phyloP scores from a whole-genome alignment of 1,284 basidiomycete species.

The Porogramme epimiltina region DNA sequence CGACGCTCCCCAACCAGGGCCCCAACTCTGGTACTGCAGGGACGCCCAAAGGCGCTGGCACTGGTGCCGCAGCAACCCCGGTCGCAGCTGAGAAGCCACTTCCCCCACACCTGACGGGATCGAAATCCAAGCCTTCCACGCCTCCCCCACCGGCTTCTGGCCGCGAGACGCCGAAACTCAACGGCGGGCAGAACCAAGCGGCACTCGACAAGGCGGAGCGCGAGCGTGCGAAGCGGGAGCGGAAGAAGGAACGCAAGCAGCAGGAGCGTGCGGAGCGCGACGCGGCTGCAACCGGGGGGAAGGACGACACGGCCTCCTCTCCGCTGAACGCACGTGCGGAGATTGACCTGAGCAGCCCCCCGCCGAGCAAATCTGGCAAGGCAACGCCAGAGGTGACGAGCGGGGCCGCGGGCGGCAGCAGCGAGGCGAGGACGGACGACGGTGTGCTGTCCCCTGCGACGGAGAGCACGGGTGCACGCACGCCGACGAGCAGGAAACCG shows the following conservation, averaged over 20 bases:
- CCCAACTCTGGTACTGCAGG: conserved; percentile 27
- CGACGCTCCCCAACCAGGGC: conserved; percentile 35
- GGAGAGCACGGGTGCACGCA: conserved; percentile 62
- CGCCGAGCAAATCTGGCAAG: conserved; percentile 41
- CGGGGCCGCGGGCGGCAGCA: conserved; percentile 8
- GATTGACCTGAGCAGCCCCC: conserved; percentile 23
- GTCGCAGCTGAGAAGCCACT: conserved; percentile 26
- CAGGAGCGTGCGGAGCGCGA: conserved; percentile 46
- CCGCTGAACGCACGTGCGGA: conserved; percentile 20
- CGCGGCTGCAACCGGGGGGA: conserved; percentile 31
- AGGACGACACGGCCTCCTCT: conserved; percentile 32
- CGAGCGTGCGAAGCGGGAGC: conserved; percentile 56
- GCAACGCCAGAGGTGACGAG: conserved; percentile 39
- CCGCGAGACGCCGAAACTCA: conserved; percentile 41
- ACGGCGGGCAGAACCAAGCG: conserved; percentile 27
- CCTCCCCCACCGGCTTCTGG: conserved; percentile 34
- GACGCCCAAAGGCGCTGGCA: conserved; percentile 29
- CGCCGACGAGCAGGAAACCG: conserved; percentile 62
- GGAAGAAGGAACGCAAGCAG: conserved; percentile 60
- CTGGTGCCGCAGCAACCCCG: conserved; percentile 25
- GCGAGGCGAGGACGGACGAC: conserved; percentile 41
- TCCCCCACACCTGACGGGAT: conserved; percentile 27
- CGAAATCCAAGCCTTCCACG: conserved; percentile 34
- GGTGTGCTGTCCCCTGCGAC: conserved; percentile 51
- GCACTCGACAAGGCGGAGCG: conserved; percentile 44